Evolutionary conservation across 768 basidiomycete species (phyloP), one percentile per base, ranked within the genome.

Genomic region (Mycena crocata): DNA sequence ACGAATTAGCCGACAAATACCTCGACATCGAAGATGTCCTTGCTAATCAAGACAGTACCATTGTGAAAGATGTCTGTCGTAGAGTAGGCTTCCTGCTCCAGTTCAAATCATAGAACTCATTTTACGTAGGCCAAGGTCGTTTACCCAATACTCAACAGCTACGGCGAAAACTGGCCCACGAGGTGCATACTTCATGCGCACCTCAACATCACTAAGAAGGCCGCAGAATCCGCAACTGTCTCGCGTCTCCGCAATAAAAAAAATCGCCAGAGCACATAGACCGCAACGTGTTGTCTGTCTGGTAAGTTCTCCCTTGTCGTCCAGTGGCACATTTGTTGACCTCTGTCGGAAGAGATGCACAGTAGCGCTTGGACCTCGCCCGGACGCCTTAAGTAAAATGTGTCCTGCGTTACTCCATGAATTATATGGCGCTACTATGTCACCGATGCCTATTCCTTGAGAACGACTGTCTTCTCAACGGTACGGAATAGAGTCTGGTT

Each of bases 181-280:
- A 58, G 9, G 44, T 58, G 46, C 34, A 17, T 58, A 1, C 35
- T 58, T 35, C 57, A 49, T 21, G 44, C 46, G 24, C 57, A 58
- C 45, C 57, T 58, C 44, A 58, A 58, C 21, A 15, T 46, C 31
- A 58, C 44, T 2, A 35, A 1, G 15, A 23, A 34, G 24, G 57
- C 45, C 40, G 39, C 55, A 3, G 30, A 57, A 39, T 39, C 2
- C 26, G 51, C 51, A 7, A 26, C 28, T 19, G 28, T 48, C 24
- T 6, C 46, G 46, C 24, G 28, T 26, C 28, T 48, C 46, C n/a
- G n/a, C n/a, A n/a, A n/a, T 26, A 19, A 42, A 49, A 49, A 17
- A 30, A 30, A 15, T 13, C 19, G 48, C 15, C 28, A 19, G 48
- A 14, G 28, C 30, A 49, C n/a, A n/a, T n/a, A n/a, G n/a, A n/a